Conservation (phyloP, 2,329 filamentous ascomycete genomes). For the Tolypocladium tundrense region DNA sequence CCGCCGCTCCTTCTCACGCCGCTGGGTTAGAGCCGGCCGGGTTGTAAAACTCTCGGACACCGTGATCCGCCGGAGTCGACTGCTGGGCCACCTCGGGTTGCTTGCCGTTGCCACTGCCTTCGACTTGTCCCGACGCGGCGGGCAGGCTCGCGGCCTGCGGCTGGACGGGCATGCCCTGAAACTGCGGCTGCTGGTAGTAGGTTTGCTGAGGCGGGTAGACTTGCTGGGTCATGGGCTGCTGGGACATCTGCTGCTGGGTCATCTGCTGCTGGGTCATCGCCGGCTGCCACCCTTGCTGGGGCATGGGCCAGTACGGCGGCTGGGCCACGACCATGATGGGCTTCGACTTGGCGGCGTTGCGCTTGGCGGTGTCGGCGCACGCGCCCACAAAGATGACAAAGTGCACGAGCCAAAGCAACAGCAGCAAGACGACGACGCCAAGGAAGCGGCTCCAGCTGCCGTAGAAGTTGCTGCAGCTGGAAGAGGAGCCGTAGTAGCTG, state of each 20-base stretch:
- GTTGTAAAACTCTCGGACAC: neutral
- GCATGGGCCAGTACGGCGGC: neutral
- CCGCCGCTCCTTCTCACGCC: neutral
- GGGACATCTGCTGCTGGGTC: neutral
- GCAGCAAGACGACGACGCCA: neutral
- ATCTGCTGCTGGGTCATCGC: neutral
- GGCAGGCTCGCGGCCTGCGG: neutral
- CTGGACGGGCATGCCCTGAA: neutral
- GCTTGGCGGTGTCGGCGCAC: constrained; percentile 10
- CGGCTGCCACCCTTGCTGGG: neutral
- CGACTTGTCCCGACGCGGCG: neutral
- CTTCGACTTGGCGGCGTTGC: constrained; percentile 1
- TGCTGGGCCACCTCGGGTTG: neutral
- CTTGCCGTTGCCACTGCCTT: neutral
- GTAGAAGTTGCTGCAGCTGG: neutral
- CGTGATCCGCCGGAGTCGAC: neutral
- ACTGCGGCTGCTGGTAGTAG: neutral
- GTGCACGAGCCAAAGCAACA: neutral
- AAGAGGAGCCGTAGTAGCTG: neutral
- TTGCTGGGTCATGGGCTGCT: neutral
- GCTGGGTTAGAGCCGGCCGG: neutral
- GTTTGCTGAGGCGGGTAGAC: neutral
- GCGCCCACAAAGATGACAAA: constrained; percentile 11
- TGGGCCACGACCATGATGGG: neutral
- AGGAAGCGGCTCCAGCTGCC: neutral